Percentiles rank a stretch among this genome's conserved stretches.
These are phyloP conservation scores for Talaromyces thailandensis DNA, from an alignment of 495 filamentous ascomycete genomes.

Conservation along the genomic window DNA sequence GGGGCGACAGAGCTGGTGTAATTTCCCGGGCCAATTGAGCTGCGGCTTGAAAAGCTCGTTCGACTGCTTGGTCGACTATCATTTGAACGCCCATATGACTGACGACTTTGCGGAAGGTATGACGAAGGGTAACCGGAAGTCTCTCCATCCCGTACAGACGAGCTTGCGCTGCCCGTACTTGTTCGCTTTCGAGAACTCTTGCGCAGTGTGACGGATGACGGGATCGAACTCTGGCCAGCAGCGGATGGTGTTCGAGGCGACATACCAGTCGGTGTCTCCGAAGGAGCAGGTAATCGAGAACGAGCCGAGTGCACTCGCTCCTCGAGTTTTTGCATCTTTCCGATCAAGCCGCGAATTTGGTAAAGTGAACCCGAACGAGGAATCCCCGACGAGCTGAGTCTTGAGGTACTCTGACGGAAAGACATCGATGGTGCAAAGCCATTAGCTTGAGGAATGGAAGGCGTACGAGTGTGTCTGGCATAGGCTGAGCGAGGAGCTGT, in stretches of 20 bases:
- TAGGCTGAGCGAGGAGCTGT: constrained; percentile 27
- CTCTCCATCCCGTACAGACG: constrained; percentile 42
- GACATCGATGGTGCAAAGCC: constrained; percentile 31
- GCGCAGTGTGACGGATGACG: constrained; percentile 68
- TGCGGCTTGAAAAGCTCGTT: constrained; percentile 33
- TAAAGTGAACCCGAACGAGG: constrained; percentile 80
- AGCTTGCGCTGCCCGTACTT: constrained; percentile 51
- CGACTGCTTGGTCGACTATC: constrained; percentile 40
- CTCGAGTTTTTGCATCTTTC: constrained; percentile 94
- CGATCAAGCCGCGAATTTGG: constrained; percentile 86
- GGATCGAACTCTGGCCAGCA: constrained; percentile 47
- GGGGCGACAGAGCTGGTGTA: constrained; percentile 21
- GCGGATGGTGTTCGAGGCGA: constrained; percentile 59
- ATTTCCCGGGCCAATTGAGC: constrained; percentile 34
- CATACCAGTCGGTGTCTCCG: constrained; percentile 67
- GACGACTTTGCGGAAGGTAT: constrained; percentile 33
- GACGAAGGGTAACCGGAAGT: constrained; percentile 34
- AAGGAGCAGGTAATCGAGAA: constrained; percentile 80
- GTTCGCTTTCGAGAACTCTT: constrained; percentile 58
- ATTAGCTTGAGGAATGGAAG: constrained; percentile 41
- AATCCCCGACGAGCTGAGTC: constrained; percentile 30
- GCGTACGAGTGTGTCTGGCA: constrained; percentile 34
- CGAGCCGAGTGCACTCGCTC: constrained; percentile 87
- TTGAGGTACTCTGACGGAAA: constrained; percentile 28
- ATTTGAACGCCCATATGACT: constrained; percentile 41